phyloP scores from a whole-genome alignment of 208 protist species.

The Trypanosoma vivax region DNA sequence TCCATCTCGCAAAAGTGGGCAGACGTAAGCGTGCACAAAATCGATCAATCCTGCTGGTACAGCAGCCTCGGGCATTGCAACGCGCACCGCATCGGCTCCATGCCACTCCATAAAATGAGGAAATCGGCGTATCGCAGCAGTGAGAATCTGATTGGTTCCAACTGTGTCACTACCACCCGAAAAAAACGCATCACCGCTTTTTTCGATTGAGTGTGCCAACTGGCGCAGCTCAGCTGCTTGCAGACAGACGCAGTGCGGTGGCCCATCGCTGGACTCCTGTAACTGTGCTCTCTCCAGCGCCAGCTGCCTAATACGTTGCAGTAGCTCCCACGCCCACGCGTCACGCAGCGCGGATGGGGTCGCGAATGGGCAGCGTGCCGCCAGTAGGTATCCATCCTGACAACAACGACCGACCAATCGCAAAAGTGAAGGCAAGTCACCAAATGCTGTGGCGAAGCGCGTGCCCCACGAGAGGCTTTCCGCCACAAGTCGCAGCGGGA shows the following conservation, averaged over 20 bases:
- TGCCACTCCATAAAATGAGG: conserved; percentile 17
- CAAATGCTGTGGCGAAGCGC: conserved; percentile 26
- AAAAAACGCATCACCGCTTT: background rate
- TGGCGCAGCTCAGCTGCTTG: background rate
- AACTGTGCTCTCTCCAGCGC: background rate
- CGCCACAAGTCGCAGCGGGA: conserved; percentile 25
- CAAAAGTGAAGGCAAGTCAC: conserved; percentile 25
- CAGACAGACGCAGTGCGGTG: background rate
- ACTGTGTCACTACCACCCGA: too few species aligned
- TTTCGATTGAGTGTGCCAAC: background rate
- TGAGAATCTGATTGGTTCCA: too few species aligned
- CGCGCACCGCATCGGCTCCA: background rate
- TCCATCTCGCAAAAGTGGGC: conserved; percentile 20
- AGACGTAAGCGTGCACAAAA: conserved; percentile 27
- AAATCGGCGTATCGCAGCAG: conserved; percentile 12
- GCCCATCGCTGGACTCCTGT: background rate
- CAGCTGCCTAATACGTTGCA: conserved; percentile 1
- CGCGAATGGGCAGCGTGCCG: background rate
- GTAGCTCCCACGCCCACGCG: conserved; percentile 4
- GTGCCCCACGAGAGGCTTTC: conserved; percentile 26
- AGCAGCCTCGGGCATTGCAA: conserved; percentile 4
- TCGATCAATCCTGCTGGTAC: background rate
- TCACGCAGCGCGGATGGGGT: background rate
- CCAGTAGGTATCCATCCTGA: conserved; percentile 11
- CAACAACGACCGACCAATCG: conserved; percentile 21